Base-by-base conservation (phyloP, 2,329 filamentous ascomycete genomes). In the Neoascochyta sp. region DNA sequence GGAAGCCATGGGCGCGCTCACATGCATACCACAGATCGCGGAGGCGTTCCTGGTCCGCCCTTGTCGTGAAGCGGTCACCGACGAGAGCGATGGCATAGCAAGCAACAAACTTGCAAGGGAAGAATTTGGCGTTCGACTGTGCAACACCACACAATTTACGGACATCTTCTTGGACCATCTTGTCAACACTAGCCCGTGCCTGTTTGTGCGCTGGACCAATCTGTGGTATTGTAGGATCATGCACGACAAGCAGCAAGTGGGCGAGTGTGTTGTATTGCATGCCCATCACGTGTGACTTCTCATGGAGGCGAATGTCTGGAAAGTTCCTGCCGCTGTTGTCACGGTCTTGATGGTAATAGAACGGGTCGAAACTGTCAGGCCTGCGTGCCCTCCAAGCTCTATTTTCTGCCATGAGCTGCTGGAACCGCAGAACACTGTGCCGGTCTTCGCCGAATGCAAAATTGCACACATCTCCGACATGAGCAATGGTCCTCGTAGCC, bases 401-500 rank as follows among this genome's bases (percentile, higher is more conserved):
- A 16, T 63, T 63, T 17, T 63, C 57, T 7, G 57, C 52, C 42
- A 60, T 54, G 13, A 61, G 41, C 28, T 55, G 51, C 8, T 40
- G 42, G 32, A 52, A 63, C 10, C 52, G 39, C 11, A 41, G 27
- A 15, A 58, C 36, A 22, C 50, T 57, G 17, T 60, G 56, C 25
- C 56, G 47, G 3, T 50, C 55, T 30, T 60, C 55, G 2, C 57
- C 57, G 27, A 62, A 62, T 0, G 49, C 57, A 25, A 62, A 61
- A 14, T 61, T 60, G 27, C 54, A 54, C 6, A 61, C 60, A 23
- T 63, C 60, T 7, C 54, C 60, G 5, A 62, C 43, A 37, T 62
- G 60, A 6, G 55, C 55, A 23, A 67, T 66, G 11, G 64, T 65
- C 8, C 64, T 54, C 18, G 64, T 66, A 11, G 65, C 63, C 65